Evolutionary conservation across 2,329 filamentous ascomycete species (phyloP), one percentile per base, ranked within the genome.

Genomic region (Fonsecaea multimorphosa): DNA sequence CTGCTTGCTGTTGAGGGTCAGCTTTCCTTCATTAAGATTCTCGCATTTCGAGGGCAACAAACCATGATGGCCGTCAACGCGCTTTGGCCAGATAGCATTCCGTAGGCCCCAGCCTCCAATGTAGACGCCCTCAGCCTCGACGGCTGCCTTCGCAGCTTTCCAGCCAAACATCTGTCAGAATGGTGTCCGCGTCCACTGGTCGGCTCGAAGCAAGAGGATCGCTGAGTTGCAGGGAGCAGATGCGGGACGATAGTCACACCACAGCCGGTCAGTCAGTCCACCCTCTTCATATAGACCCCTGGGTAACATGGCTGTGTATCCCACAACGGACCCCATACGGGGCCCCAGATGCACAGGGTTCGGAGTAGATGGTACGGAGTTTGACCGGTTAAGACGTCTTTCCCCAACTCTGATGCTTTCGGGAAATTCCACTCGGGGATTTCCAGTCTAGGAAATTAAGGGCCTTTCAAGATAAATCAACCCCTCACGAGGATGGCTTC

Each of bases 41-140:
- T 44, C 19, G 53, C 14, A 32, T 14, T 29, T 36, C 9, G 19
- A 5, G 12, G 24, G 5, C 38, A 36, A 32, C 58, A 55, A 11
- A 66, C 64, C 64, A 40, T 63, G 54, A 31, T 56, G 38, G 53
- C 65, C 62, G 29, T 58, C 52, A n/a, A 53, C 22, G 9, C 46
- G 61, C 34, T 64, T 64, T 34, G 62, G 46, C 46, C 44, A 59
- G 32, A 65, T 11, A 12, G 53, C 65, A 19, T 64, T 56, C 19
- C 51, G 64, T 9, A 65, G 44, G 46, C 44, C 53, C 62, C 62
- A 68, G 9, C 65, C 65, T 7, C 65, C 65, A 51, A 68, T 65
- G 46, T 58, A 65, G 19, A 68, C 57, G 14, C 65, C 62, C 52
- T 68, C 65, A 36, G 61, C 61, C 61, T 67, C 65, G 49, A 65